phyloP scores from a whole-genome alignment of 75 land plant genomes.

The Ceratopteris richardii region DNA sequence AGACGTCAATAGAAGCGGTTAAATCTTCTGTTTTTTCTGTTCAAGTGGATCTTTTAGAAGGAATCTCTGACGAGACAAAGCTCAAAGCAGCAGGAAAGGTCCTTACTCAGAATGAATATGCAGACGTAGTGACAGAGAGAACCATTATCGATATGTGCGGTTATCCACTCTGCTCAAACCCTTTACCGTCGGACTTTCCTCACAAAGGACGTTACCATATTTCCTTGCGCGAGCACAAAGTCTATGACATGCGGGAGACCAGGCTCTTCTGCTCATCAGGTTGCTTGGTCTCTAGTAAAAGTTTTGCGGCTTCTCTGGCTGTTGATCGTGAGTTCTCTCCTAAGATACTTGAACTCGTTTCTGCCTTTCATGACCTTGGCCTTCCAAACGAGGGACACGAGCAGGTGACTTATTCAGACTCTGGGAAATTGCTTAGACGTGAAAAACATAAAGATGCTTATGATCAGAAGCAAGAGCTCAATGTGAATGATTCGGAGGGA shows the following conservation, averaged over 20 bases:
- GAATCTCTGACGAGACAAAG: conserved; percentile 30
- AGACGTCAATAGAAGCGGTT: conserved; percentile 6
- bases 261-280: conserved; percentile 52
- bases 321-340: conserved; percentile 26
- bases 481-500: too few relatives aligned
- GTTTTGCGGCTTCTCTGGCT: conserved; percentile 35
- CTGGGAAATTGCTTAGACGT: too few relatives aligned
- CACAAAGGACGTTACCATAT: conserved; percentile 65
- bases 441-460: too few relatives aligned
- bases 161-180: conserved; percentile 52
- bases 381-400: background rate
- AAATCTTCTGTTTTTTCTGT: conserved; percentile 50
- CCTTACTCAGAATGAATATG: conserved; percentile 57
- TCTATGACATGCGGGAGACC: conserved; percentile 74
- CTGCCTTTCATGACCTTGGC: conserved; percentile 1
- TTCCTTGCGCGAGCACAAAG: conserved; percentile 77
- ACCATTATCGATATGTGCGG: conserved; percentile 58
- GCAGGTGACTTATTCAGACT: too few relatives aligned
- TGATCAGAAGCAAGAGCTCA: too few relatives aligned
- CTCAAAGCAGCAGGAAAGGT: conserved; percentile 51
- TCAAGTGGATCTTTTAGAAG: conserved; percentile 50
- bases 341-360: conserved; percentile 2
- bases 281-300: conserved; percentile 55
- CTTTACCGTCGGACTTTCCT: conserved; percentile 22
- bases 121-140: conserved; percentile 72